These are phyloP conservation scores for Acmispon strigosus DNA, from an alignment of 306 rosid genomes.

Conservation along the genomic window DNA sequence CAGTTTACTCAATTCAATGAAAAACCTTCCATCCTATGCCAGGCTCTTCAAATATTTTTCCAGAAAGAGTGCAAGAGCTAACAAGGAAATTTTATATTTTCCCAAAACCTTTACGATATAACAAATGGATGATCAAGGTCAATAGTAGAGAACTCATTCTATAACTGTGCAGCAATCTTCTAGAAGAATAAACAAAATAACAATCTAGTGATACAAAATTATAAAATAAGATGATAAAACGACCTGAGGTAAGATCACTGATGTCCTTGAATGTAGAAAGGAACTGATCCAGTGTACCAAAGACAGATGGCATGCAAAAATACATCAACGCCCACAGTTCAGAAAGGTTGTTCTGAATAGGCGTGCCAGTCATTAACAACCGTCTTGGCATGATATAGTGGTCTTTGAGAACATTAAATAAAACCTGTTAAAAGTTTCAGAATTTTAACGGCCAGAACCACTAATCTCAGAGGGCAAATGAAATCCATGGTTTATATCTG, in stretches of 20 bases:
- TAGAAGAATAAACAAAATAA: constrained; percentile 1
- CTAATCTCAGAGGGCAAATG: background rate
- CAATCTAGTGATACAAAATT: background rate
- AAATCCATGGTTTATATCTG: too few relatives aligned
- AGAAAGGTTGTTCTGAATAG: constrained; percentile 81
- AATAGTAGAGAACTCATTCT: background rate
- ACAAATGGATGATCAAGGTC: background rate
- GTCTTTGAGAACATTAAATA: constrained; percentile 69
- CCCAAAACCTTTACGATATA: background rate
- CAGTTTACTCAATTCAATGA: background rate
- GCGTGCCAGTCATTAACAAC: constrained; percentile 93
- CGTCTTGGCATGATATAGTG: constrained; percentile 78
- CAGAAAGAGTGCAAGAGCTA: background rate
- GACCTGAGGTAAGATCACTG: constrained; percentile 60
- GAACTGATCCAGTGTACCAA: constrained; percentile 71
- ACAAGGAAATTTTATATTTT: background rate
- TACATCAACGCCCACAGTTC: constrained; percentile 92
- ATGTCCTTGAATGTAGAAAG: constrained; percentile 74
- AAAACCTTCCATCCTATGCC: constrained; percentile 15
- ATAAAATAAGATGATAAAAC: constrained; percentile 8
- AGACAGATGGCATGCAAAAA: constrained; percentile 91
- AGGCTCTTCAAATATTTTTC: constrained; percentile 2
- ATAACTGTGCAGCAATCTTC: background rate
- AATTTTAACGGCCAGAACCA: constrained; percentile 8
- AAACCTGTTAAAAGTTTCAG: constrained; percentile 53